Base-by-base conservation (phyloP, 2,329 filamentous ascomycete genomes). In the Madurella fahalii region DNA sequence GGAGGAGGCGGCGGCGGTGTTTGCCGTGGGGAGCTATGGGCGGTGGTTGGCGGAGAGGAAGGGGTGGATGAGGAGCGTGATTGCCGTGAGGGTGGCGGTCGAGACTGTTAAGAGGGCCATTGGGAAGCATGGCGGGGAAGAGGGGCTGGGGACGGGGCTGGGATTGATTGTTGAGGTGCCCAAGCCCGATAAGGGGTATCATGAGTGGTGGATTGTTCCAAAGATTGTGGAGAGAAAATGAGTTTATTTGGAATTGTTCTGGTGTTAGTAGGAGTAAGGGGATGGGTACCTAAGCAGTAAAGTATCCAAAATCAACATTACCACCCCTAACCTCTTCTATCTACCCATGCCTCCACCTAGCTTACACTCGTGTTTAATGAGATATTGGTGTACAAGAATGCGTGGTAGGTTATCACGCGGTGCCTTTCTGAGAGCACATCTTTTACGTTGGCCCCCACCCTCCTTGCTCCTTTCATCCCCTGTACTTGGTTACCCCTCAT, bases 201-300 rank as follows among this genome's bases (percentile, higher is more conserved):
- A 86, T 66, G 76, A 80, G 63, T 86, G 81, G 79, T 86, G 83
- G 83, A 72, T 84, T 54, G 81, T 86, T 51, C 83, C 83, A 2
- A 78, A 72, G 64, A 61, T 83, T 32, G 18, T 25, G 40, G 45
- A 58, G 55, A 47, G 41, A 30, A 45, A 51, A n/a, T 30, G 9
- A 11, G 15, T 25, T 25, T 9, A 30, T 9, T 15, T 11, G 41
- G 30, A n/a, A 5, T 9, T 5, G n/a, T 25, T 25, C 25, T 7
- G 25, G 7, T 25, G 25, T 7, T 25, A 3, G 4, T 25, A 7
- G 25, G 34, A 11, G 34, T 37, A 7, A 7, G 7, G 3, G 25
- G 25, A 25, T 25, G 25, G 25, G 25, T 25, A 25, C 7, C 25
- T 25, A 25, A 7, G 37, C 37, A 40, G 37, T 40, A 40, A 40